Evolutionary conservation across 805 yeast species (phyloP).

Genomic region (Candida vartiovaarae): DNA sequence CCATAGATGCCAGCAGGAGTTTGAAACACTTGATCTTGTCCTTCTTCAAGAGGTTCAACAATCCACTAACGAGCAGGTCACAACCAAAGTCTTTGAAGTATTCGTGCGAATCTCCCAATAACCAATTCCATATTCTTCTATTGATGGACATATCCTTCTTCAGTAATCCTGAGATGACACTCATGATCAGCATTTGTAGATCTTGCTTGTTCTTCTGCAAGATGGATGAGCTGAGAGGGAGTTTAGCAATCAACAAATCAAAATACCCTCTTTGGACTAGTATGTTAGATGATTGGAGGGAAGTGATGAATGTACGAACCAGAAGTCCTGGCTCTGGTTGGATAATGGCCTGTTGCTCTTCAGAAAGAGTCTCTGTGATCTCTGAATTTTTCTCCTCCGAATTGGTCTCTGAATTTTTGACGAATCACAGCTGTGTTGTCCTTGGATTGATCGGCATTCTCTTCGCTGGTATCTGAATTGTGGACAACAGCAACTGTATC

Average conservation of each 20-base stretch:
- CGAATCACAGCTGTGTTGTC: slow-evolving; percentile 16
- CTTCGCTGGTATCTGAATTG: neutral
- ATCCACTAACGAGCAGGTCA: slow-evolving; percentile 41
- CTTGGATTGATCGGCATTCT: slow-evolving; percentile 5
- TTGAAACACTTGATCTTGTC: slow-evolving; percentile 38
- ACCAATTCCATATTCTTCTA: slow-evolving; percentile 90
- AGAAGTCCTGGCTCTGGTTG: slow-evolving; percentile 76
- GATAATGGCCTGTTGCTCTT: slow-evolving; percentile 54
- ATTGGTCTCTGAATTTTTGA: slow-evolving; percentile 10
- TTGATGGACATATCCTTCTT: slow-evolving; percentile 91
- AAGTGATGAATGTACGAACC: slow-evolving; percentile 63
- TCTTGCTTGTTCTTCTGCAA: slow-evolving; percentile 48
- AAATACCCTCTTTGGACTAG: slow-evolving; percentile 84
- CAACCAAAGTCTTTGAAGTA: slow-evolving; percentile 60
- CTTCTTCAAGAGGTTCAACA: slow-evolving; percentile 38
- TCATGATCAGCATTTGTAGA: slow-evolving; percentile 47
- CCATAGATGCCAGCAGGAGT: slow-evolving; percentile 71
- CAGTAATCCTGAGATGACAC: slow-evolving; percentile 62
- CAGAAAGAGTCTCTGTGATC: slow-evolving; percentile 20
- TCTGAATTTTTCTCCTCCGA: neutral
- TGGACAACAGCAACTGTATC: no score
- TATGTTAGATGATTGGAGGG: slow-evolving; percentile 58
- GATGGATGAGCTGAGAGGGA: slow-evolving; percentile 59
- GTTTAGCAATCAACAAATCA: slow-evolving; percentile 63
- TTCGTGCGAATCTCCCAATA: slow-evolving; percentile 65